Conservation (phyloP, 192 early-diverging fungal species). For the Entomortierella chlamydospora region DNA sequence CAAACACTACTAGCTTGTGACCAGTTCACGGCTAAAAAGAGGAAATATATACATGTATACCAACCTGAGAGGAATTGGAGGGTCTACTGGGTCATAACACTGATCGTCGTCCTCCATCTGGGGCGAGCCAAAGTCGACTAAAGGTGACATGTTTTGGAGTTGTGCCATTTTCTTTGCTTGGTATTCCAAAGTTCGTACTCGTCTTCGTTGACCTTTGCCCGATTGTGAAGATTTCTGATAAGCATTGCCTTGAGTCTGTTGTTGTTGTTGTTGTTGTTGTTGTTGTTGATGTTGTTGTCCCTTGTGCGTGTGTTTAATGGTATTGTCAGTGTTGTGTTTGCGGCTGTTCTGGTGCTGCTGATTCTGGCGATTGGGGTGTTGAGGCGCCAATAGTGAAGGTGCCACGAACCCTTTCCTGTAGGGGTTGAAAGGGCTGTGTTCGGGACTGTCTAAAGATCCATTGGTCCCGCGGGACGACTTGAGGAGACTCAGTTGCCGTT, state of each 20-base stretch:
- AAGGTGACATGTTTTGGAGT: constrained; percentile 13
- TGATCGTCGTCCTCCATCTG: constrained; percentile 47
- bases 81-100: constrained; percentile 5
- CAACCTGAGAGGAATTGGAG: constrained; percentile 48
- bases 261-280: constrained; percentile 5
- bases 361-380: neutral
- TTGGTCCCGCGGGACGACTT: neutral
- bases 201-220: constrained; percentile 33
- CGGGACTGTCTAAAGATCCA: neutral
- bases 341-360: neutral
- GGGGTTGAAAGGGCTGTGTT: constrained; percentile 7
- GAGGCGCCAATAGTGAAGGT: neutral
- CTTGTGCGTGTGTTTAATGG: neutral
- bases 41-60: constrained; percentile 7
- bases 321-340: neutral
- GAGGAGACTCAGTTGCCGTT: constrained; percentile 3
- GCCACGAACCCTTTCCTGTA: constrained; percentile 12
- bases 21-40: neutral
- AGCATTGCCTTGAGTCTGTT: neutral
- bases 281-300: constrained; percentile 1
- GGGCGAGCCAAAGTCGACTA: constrained; percentile 44
- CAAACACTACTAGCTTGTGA: neutral
- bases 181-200: constrained; percentile 32
- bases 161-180: constrained; percentile 38
- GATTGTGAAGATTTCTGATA: neutral